Percentiles rank a stretch among this genome's conserved stretches.
These are phyloP conservation scores for Simplicillium aogashimaense DNA, from an alignment of 2,329 filamentous ascomycete species.

Conservation along the genomic window DNA sequence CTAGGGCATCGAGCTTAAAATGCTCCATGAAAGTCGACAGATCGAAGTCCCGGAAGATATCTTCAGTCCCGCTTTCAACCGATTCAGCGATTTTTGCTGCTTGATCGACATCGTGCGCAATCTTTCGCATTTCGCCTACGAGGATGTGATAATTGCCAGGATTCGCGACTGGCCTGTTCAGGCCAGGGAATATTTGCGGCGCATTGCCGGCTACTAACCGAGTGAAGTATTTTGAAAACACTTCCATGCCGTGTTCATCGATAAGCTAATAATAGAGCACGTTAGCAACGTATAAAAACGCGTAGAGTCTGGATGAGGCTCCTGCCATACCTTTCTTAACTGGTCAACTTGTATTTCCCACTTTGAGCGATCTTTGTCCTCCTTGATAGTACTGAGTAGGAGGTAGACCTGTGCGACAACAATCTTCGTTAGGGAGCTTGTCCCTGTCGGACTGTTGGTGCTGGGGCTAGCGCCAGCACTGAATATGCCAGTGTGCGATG, in stretches of 20 bases:
- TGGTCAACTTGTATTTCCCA: constrained; percentile 88
- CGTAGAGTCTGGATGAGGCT: not conserved
- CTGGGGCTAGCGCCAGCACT: constrained; percentile 52
- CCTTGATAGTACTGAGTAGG: constrained; percentile 86
- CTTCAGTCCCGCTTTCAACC: constrained; percentile 81
- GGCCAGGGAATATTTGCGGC: constrained; percentile 76
- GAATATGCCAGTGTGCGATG: constrained; percentile 44
- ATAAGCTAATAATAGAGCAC: constrained; percentile 54
- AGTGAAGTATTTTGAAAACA: constrained; percentile 91
- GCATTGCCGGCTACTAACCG: constrained; percentile 88
- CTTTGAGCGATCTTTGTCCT: constrained; percentile 83
- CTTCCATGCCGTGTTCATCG: constrained; percentile 98
- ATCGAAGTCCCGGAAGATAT: constrained; percentile 93
- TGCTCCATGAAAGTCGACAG: constrained; percentile 92
- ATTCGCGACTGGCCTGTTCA: constrained; percentile 63
- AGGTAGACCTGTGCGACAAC: constrained; percentile 93
- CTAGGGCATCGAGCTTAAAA: constrained; percentile 82
- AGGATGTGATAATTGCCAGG: constrained; percentile 78
- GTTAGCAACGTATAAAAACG: constrained; percentile 9
- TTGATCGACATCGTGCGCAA: constrained; percentile 70
- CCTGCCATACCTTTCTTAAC: constrained; percentile 69
- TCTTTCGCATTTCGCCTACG: constrained; percentile 74
- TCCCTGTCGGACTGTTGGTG: constrained; percentile 52
- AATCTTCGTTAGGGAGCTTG: constrained; percentile 73
- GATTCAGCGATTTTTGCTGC: constrained; percentile 87